Evolutionary conservation across 805 yeast species (phyloP).

Genomic region (Kregervanrija pseudodelftensis): DNA sequence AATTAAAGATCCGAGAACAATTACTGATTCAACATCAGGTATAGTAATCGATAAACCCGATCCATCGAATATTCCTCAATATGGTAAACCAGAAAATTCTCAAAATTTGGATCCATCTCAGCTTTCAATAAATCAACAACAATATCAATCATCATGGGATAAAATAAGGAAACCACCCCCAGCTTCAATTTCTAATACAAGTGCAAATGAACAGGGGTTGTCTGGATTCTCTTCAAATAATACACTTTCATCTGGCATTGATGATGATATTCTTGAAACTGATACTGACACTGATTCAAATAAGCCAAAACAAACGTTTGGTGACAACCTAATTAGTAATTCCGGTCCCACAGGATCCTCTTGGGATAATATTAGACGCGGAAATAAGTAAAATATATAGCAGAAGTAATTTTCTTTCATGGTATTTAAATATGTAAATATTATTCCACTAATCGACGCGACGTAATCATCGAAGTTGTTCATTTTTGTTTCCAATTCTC

Average conservation of each 20-base stretch:
- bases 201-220: background rate
- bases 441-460: no score
- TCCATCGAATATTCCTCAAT: constrained; percentile 3
- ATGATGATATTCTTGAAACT: background rate
- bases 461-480: no score
- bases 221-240: background rate
- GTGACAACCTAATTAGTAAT: constrained; percentile 3
- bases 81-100: constrained; percentile 6
- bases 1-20: constrained; percentile 47
- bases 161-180: constrained; percentile 10
- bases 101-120: background rate
- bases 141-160: constrained; percentile 14
- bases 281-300: background rate
- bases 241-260: background rate
- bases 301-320: constrained; percentile 1
- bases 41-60: background rate
- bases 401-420: background rate
- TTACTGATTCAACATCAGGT: constrained; percentile 2
- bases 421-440: background rate
- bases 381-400: background rate
- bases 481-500: no score
- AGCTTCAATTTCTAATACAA: background rate
- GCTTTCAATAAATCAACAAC: background rate
- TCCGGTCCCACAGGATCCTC: constrained; percentile 10
- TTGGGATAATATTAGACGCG: constrained; percentile 21